Conservation (phyloP, 1,284 basidiomycete species). For the Cutaneotrichosporon dermatis region DNA sequence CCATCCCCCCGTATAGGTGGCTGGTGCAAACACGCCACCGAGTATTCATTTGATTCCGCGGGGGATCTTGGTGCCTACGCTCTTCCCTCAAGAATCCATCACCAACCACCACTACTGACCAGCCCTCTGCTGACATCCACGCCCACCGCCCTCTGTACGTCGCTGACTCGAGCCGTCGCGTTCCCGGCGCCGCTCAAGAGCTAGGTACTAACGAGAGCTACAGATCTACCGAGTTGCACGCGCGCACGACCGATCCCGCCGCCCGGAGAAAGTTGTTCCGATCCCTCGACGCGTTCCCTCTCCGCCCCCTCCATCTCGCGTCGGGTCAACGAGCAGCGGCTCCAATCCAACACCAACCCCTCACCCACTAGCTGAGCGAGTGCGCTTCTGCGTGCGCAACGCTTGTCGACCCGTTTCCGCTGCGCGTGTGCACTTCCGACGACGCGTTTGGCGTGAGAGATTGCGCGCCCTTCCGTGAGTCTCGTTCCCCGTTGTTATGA, state of each 20-base stretch:
- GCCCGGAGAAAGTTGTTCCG: neutral
- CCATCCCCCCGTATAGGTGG: neutral
- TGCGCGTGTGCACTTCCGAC: neutral
- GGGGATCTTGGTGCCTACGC: neutral
- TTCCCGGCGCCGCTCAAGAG: too few relatives aligned
- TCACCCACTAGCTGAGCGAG: neutral
- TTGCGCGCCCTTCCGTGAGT: neutral
- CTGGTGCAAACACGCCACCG: neutral
- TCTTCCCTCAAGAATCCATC: constrained; percentile 2
- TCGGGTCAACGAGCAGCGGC: neutral
- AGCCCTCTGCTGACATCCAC: neutral
- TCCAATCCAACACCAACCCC: neutral
- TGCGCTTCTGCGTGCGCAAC: neutral
- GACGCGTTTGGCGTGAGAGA: neutral
- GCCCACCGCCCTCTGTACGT: neutral
- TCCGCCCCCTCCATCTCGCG: neutral
- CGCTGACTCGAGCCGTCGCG: neutral
- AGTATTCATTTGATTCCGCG: neutral
- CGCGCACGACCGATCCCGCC: neutral
- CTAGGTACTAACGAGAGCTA: too few relatives aligned
- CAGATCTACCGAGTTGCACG: neutral
- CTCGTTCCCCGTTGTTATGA: neutral
- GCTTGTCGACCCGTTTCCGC: too few relatives aligned
- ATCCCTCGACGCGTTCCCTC: neutral
- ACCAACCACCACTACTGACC: neutral